phyloP scores from a whole-genome alignment of 257 asterid species.

The Solanum neorickii region DNA sequence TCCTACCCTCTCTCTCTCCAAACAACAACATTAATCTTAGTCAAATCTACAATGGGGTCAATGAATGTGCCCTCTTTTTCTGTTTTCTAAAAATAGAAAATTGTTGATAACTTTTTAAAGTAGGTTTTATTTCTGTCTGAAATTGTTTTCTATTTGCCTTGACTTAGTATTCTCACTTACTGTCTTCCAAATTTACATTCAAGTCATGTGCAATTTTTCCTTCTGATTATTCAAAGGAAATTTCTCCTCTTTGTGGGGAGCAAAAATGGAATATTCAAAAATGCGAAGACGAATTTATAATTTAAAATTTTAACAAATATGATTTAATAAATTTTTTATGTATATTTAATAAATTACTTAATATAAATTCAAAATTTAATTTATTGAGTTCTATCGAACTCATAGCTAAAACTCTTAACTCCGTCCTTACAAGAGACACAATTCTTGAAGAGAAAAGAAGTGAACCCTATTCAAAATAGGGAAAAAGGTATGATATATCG shows the following conservation, averaged over 20 bases:
- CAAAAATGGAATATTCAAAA: not conserved
- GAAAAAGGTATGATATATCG: too few relatives aligned
- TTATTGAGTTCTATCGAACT: fast-evolving
- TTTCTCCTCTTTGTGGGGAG: not conserved
- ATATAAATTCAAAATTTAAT: not conserved
- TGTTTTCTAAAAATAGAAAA: constrained; percentile 15
- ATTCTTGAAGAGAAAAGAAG: not conserved
- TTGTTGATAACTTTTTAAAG: not conserved
- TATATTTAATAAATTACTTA: not conserved
- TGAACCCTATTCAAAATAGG: not conserved
- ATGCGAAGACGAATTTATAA: fast-evolving
- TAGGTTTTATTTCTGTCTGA: not conserved
- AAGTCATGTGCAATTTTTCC: not conserved
- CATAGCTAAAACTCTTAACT: not conserved
- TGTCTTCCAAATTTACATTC: not conserved
- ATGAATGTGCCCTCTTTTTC: not conserved
- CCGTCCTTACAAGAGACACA: not conserved
- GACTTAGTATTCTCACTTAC: not conserved
- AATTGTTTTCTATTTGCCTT: not conserved
- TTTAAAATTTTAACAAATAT: not conserved
- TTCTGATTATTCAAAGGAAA: not conserved
- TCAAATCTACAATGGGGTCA: constrained; percentile 1
- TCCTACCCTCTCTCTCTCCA: not conserved
- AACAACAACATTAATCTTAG: not conserved
- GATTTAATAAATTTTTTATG: not conserved